Evolutionary conservation across 2,329 filamentous ascomycete genomes (phyloP).

Genomic region (Pochonia chlamydosporia): DNA sequence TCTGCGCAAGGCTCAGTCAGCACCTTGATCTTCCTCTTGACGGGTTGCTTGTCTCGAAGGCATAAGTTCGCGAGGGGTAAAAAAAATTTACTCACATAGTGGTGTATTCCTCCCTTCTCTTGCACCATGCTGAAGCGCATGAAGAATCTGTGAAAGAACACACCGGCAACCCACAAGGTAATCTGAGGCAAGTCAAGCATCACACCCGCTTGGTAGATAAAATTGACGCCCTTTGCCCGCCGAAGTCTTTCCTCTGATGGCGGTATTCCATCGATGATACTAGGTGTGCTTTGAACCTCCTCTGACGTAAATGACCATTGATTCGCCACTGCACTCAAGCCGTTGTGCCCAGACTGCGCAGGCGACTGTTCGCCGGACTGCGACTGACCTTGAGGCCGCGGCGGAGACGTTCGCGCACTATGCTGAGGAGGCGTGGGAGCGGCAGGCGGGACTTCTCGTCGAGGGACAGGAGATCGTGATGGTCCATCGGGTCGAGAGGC

Average conservation of each 20-base stretch:
- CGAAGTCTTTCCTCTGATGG: slow-evolving; percentile 72
- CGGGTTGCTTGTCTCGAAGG: neutral
- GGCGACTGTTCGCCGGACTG: slow-evolving; percentile 39
- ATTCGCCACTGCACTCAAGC: slow-evolving; percentile 31
- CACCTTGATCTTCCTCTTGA: neutral
- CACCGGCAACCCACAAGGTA: slow-evolving; percentile 83
- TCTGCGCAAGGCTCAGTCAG: slow-evolving; percentile 35
- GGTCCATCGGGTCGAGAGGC: slow-evolving; percentile 34
- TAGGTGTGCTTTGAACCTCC: slow-evolving; percentile 78
- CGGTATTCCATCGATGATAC: slow-evolving; percentile 74
- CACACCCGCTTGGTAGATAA: slow-evolving; percentile 90
- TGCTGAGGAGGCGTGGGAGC: slow-evolving; percentile 55
- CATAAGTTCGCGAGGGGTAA: neutral
- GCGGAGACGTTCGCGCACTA: slow-evolving; percentile 49
- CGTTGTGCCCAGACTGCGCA: slow-evolving; percentile 30
- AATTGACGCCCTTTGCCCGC: slow-evolving; percentile 89
- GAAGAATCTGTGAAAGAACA: slow-evolving; percentile 94
- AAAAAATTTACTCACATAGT: slow-evolving; percentile 69
- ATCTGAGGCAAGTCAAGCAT: slow-evolving; percentile 88
- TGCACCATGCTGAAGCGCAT: slow-evolving; percentile 82
- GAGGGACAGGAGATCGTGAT: slow-evolving; percentile 44
- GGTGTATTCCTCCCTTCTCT: slow-evolving; percentile 73
- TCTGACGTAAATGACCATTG: slow-evolving; percentile 90
- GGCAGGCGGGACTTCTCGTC: slow-evolving; percentile 53
- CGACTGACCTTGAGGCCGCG: slow-evolving; percentile 40